A percentile compares a stretch with the other conserved stretches of the same genome.
Evolutionary conservation across 2,329 filamentous ascomycete species (phyloP).

Genomic region (Phialophora tarda): DNA sequence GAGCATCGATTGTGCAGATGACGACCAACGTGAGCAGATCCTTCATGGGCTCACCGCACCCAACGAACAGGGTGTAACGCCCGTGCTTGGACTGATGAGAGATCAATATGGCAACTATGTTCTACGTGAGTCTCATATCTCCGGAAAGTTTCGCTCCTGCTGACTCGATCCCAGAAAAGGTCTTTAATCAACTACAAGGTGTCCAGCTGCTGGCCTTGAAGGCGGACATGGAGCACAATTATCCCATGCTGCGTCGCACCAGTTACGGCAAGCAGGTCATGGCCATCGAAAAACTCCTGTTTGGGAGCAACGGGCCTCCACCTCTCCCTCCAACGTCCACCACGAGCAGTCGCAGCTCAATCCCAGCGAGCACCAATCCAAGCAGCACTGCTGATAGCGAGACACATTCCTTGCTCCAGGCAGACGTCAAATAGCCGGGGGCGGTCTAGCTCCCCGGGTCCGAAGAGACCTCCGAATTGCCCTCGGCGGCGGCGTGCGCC

Average conservation of each 20-base stretch:
- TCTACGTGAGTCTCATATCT: slow-evolving; percentile 71
- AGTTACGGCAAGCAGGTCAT: slow-evolving; percentile 70
- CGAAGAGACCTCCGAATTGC: not conserved
- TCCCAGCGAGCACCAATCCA: slow-evolving; percentile 66
- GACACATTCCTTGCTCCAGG: not conserved
- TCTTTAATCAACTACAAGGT: slow-evolving; percentile 68
- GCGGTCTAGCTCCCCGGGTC: not conserved
- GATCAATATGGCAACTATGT: slow-evolving; percentile 97
- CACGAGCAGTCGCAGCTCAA: slow-evolving; percentile 70
- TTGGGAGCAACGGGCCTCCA: slow-evolving; percentile 65
- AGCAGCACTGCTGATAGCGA: slow-evolving; percentile 51
- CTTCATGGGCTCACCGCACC: slow-evolving; percentile 65
- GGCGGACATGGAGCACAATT: slow-evolving; percentile 67
- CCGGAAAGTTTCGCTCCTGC: slow-evolving; percentile 34
- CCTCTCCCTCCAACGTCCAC: slow-evolving; percentile 42
- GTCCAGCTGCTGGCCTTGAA: slow-evolving; percentile 65
- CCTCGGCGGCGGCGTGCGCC: not conserved
- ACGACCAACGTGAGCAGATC: slow-evolving; percentile 72
- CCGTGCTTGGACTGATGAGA: slow-evolving; percentile 78
- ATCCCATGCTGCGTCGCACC: slow-evolving; percentile 67
- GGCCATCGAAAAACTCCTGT: slow-evolving; percentile 62
- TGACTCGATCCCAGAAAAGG: slow-evolving; percentile 69
- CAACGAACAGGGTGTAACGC: slow-evolving; percentile 69
- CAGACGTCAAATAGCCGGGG: slow-evolving; percentile 8
- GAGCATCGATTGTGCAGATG: slow-evolving; percentile 75